A percentile compares a stretch with the other conserved stretches of the same genome.
Evolutionary conservation across 2,329 filamentous ascomycete species (phyloP).

Genomic region (Fusarium sp.): DNA sequence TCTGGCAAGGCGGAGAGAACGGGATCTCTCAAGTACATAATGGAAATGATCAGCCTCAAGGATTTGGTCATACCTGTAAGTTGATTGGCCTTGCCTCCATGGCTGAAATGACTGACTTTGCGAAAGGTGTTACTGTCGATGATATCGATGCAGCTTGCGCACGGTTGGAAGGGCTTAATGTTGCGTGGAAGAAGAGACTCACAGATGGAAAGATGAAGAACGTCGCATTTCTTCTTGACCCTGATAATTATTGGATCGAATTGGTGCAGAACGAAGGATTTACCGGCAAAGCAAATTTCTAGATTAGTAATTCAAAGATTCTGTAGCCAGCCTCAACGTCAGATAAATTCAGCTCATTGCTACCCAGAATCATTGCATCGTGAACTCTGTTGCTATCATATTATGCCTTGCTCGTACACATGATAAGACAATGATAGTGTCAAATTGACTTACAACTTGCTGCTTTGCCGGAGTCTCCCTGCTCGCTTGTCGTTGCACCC

Average conservation of each 20-base stretch:
- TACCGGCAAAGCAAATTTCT: background rate
- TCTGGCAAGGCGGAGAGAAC: background rate
- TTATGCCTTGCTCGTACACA: background rate
- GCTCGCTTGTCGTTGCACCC: background rate
- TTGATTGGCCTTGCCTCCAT: no score
- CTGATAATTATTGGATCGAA: background rate
- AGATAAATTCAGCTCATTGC: background rate
- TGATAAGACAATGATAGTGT: background rate
- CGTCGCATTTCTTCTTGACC: background rate
- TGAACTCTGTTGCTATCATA: accelerated
- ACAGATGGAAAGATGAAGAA: background rate
- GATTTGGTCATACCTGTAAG: background rate
- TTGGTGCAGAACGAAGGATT: background rate
- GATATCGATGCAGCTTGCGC: background rate
- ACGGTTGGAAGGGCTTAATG: background rate
- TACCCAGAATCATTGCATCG: accelerated
- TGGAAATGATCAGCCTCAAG: background rate
- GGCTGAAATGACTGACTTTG: background rate
- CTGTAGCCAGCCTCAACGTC: background rate
- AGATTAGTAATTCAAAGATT: background rate
- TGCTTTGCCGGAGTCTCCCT: no score
- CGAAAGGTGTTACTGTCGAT: background rate
- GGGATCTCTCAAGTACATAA: background rate
- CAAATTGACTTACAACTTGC: background rate
- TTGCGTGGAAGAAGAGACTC: background rate